These are phyloP conservation scores for Triticum aestivum DNA, from an alignment of 176 grass and related monocot species.

Conservation along the genomic window DNA sequence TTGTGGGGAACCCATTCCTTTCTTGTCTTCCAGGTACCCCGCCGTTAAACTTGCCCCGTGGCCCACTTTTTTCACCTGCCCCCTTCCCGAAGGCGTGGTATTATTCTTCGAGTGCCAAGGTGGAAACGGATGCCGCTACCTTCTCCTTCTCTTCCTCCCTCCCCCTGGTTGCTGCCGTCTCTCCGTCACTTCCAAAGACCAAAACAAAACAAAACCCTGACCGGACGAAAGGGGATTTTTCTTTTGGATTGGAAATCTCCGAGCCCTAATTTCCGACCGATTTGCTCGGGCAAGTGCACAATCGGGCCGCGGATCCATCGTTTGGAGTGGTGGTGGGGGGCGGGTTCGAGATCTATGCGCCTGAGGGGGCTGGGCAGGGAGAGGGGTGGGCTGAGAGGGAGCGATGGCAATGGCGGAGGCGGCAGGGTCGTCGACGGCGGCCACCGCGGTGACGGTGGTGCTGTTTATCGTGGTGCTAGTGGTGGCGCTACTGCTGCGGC, in stretches of 20 bases:
- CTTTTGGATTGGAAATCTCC: neutral
- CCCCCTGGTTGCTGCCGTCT: neutral
- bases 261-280: slow-evolving; percentile 21
- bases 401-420: slow-evolving; percentile 23
- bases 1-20: slow-evolving; percentile 47
- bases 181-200: slow-evolving; percentile 58
- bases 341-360: slow-evolving; percentile 52
- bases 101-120: slow-evolving; percentile 31
- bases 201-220: neutral
- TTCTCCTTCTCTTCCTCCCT: neutral
- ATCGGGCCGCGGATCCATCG: slow-evolving; percentile 32
- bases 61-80: slow-evolving; percentile 22
- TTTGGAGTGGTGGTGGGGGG: neutral
- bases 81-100: slow-evolving; percentile 15
- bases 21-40: slow-evolving; percentile 5
- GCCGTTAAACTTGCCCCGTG: slow-evolving; percentile 25
- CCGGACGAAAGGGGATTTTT: neutral
- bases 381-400: slow-evolving; percentile 14
- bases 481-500: slow-evolving; percentile 24
- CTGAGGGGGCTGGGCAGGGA: slow-evolving; percentile 1
- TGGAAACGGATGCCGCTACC: slow-evolving; percentile 21
- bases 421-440: slow-evolving; percentile 10
- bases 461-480: slow-evolving; percentile 15
- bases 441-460: neutral
- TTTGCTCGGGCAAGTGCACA: neutral